A percentile compares a stretch with the other conserved stretches of the same genome.
Evolutionary conservation across 2,329 filamentous ascomycete genomes (phyloP).

Genomic region (Didymella exigua): DNA sequence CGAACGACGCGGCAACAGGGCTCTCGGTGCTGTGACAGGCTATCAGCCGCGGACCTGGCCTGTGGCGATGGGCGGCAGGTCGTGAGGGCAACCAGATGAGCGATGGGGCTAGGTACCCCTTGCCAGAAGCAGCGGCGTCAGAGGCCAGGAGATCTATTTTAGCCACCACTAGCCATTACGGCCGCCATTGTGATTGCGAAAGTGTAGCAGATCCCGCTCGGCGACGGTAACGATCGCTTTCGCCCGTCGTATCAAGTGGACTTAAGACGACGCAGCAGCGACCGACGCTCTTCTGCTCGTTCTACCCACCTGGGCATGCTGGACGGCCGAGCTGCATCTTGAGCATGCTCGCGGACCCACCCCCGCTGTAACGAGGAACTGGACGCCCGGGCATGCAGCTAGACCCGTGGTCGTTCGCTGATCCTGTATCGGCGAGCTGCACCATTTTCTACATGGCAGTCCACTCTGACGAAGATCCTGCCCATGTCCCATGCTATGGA

Average conservation of each 20-base stretch:
- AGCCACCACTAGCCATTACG: constrained; percentile 10
- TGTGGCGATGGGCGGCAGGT: constrained; percentile 18
- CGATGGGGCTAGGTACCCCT: constrained; percentile 9
- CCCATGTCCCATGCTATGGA: neutral
- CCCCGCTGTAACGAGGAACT: constrained; percentile 4
- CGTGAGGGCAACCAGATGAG: constrained; percentile 16
- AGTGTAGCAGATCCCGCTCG: constrained; percentile 7
- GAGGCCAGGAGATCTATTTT: constrained; percentile 13
- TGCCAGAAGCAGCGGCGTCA: constrained; percentile 11
- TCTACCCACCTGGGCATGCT: neutral
- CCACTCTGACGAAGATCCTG: neutral
- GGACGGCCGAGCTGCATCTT: neutral
- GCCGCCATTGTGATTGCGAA: constrained; percentile 11
- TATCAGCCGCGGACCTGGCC: constrained; percentile 3
- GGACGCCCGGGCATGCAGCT: neutral
- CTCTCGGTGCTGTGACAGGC: constrained; percentile 11
- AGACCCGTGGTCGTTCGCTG: constrained; percentile 1
- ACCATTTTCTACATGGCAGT: neutral
- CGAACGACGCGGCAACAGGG: constrained; percentile 14
- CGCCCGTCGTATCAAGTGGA: neutral
- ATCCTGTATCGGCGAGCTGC: constrained; percentile 7
- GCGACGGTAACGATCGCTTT: constrained; percentile 1
- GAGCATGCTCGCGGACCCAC: neutral
- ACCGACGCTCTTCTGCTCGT: constrained; percentile 1
- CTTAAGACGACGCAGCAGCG: neutral